Evolutionary conservation across 306 rosid species (phyloP).

Genomic region (Vicia sativa): DNA sequence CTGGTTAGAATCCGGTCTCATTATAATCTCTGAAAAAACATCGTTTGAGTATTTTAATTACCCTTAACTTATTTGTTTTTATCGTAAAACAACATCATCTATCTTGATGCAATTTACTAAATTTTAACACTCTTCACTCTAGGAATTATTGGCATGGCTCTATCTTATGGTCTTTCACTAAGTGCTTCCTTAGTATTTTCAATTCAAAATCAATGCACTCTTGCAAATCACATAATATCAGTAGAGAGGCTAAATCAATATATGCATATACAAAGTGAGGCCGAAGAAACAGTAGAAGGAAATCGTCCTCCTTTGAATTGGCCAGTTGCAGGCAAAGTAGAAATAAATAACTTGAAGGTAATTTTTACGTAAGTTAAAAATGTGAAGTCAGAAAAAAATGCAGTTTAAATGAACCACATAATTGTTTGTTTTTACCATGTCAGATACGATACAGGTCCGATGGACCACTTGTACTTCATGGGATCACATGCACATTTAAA

Average conservation of each 20-base stretch:
- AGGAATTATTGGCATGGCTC: slow-evolving; percentile 83
- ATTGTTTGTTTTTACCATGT: background rate
- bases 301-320: too few relatives aligned
- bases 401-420: background rate
- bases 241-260: slow-evolving; percentile 75
- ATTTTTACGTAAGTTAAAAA: background rate
- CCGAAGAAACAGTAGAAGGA: too few relatives aligned
- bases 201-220: slow-evolving; percentile 64
- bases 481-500: slow-evolving; percentile 68
- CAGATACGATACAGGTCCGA: slow-evolving; percentile 64
- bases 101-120: background rate
- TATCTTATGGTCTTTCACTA: slow-evolving; percentile 81
- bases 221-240: slow-evolving; percentile 72
- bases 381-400: too few relatives aligned
- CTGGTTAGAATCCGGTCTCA: slow-evolving; percentile 47
- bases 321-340: slow-evolving; percentile 59
- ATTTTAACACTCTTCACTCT: slow-evolving; percentile 17
- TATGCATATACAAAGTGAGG: too few relatives aligned
- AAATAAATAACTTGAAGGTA: slow-evolving; percentile 71
- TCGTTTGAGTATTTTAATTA: too few relatives aligned
- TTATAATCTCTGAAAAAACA: background rate
- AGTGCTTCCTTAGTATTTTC: slow-evolving; percentile 57
- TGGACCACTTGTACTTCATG: slow-evolving; percentile 67
- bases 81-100: too few relatives aligned
- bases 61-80: too few relatives aligned